phyloP scores from a whole-genome alignment of 2,329 filamentous ascomycete genomes.

The Chaetomium olivaceum region DNA sequence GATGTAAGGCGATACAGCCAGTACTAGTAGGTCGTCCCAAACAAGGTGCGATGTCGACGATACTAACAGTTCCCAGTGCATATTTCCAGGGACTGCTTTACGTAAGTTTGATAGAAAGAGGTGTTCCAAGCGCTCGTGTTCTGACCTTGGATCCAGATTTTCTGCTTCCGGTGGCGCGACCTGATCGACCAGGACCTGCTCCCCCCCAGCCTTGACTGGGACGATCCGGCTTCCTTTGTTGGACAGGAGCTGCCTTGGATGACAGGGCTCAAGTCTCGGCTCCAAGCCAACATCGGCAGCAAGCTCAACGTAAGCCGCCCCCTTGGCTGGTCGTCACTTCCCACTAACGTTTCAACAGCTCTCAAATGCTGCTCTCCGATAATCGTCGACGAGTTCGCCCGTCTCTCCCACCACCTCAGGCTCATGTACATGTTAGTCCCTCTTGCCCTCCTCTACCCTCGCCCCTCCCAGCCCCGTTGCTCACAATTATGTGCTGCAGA shows the following conservation, averaged over 20 bases:
- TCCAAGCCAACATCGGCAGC: slow-evolving; percentile 78
- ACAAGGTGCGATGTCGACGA: background rate
- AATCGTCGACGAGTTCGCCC: slow-evolving; percentile 90
- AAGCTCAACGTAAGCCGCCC: slow-evolving; percentile 65
- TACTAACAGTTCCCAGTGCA: slow-evolving; percentile 42
- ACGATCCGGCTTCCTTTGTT: slow-evolving; percentile 60
- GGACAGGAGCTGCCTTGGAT: slow-evolving; percentile 78
- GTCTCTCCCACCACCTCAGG: slow-evolving; percentile 78
- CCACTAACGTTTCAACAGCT: slow-evolving; percentile 39
- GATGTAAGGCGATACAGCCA: slow-evolving; percentile 80
- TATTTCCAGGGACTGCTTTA: slow-evolving; percentile 88
- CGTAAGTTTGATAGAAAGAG: slow-evolving; percentile 26
- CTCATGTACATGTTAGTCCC: slow-evolving; percentile 71
- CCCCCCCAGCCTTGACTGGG: slow-evolving; percentile 60
- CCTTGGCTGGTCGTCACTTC: background rate
- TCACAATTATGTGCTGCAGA: background rate
- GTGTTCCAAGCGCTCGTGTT: background rate
- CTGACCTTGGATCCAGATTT: slow-evolving; percentile 53
- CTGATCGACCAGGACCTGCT: slow-evolving; percentile 62
- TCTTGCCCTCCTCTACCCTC: background rate
- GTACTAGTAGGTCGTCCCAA: slow-evolving; percentile 59
- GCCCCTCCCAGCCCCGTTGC: background rate
- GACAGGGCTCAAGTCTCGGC: slow-evolving; percentile 68
- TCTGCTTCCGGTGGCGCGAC: slow-evolving; percentile 97
- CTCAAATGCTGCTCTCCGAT: slow-evolving; percentile 89